These are phyloP conservation scores for Pichia occidentalis DNA, from an alignment of 805 yeast species.

Conservation along the genomic window DNA sequence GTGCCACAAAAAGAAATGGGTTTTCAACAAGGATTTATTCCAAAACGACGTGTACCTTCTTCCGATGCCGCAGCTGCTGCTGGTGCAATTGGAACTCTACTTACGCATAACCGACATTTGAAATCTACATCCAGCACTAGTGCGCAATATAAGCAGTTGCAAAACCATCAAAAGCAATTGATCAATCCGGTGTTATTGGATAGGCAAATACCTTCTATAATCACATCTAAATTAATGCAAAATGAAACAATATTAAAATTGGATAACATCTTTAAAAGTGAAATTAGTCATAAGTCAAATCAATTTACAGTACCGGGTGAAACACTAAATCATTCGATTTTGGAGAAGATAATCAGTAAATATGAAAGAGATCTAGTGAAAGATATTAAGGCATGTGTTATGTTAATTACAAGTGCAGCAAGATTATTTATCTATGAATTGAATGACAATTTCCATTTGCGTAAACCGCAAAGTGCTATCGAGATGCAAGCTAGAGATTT, in stretches of 20 bases:
- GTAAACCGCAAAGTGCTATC: constrained; percentile 28
- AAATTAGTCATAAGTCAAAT: constrained; percentile 26
- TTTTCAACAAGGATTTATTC: constrained; percentile 13
- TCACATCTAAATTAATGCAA: constrained; percentile 25
- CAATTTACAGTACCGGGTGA: constrained; percentile 25
- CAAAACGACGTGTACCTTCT: constrained; percentile 23
- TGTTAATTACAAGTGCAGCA: constrained; percentile 32
- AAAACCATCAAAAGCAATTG: constrained; percentile 26
- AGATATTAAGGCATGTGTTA: constrained; percentile 29
- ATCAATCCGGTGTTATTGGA: constrained; percentile 30
- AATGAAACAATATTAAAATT: constrained; percentile 30
- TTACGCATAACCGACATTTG: constrained; percentile 25
- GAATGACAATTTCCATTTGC: constrained; percentile 26
- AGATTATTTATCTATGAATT: constrained; percentile 31
- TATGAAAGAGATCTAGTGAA: constrained; percentile 26
- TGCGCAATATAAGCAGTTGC: constrained; percentile 6
- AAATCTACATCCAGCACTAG: constrained; percentile 2
- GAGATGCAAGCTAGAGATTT: constrained; percentile 38
- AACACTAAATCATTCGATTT: constrained; percentile 27
- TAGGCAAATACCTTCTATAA: constrained; percentile 27
- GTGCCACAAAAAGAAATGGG: background rate
- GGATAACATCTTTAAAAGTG: constrained; percentile 30
- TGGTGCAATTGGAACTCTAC: constrained; percentile 29
- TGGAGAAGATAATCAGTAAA: constrained; percentile 27
- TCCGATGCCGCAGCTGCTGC: constrained; percentile 32